A percentile compares a stretch with the other conserved stretches of the same genome.
These are phyloP conservation scores for Scedosporium aurantiacum DNA, from an alignment of 2,329 filamentous ascomycete genomes.

Conservation along the genomic window DNA sequence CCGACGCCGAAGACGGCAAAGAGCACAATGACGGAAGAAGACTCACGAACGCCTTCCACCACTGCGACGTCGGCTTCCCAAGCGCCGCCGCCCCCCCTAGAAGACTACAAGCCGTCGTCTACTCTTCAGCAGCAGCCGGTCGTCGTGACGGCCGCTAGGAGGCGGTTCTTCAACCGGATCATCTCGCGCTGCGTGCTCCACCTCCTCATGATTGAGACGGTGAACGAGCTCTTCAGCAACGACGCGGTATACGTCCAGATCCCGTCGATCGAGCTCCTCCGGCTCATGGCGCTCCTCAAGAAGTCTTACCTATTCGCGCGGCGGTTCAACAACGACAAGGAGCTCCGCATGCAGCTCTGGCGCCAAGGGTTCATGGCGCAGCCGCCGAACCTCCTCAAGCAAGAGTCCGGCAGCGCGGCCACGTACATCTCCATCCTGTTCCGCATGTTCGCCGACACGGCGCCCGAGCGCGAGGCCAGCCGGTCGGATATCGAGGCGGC, in stretches of 20 bases:
- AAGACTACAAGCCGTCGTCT: slow-evolving; percentile 76
- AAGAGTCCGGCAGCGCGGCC: slow-evolving; percentile 83
- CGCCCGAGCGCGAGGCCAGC: slow-evolving; percentile 68
- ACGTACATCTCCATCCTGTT: slow-evolving; percentile 95
- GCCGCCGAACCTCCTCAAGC: slow-evolving; percentile 92
- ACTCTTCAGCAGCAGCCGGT: slow-evolving; percentile 77
- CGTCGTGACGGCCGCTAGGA: slow-evolving; percentile 82
- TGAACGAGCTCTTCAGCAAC: slow-evolving; percentile 97
- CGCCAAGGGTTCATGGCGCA: slow-evolving; percentile 99
- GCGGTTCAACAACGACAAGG: slow-evolving; percentile 95
- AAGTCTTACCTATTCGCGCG: slow-evolving; percentile 95
- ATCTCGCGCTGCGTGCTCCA: slow-evolving; percentile 97
- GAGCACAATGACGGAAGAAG: slow-evolving; percentile 16
- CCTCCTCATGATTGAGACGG: slow-evolving; percentile 97
- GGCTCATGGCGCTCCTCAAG: slow-evolving; percentile 88
- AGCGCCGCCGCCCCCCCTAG: slow-evolving; percentile 42
- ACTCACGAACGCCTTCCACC: slow-evolving; percentile 16
- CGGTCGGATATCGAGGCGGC: slow-evolving; percentile 80
- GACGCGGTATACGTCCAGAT: slow-evolving; percentile 91
- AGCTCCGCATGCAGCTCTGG: slow-evolving; percentile 88
- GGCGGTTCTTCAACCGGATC: slow-evolving; percentile 97
- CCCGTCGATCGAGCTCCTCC: slow-evolving; percentile 76
- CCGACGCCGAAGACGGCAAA: slow-evolving; percentile 2
- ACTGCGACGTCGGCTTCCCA: slow-evolving; percentile 17
- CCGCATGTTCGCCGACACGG: slow-evolving; percentile 90